phyloP scores from a whole-genome alignment of 2,329 filamentous ascomycete genomes.

The Diaporthe nobilis region DNA sequence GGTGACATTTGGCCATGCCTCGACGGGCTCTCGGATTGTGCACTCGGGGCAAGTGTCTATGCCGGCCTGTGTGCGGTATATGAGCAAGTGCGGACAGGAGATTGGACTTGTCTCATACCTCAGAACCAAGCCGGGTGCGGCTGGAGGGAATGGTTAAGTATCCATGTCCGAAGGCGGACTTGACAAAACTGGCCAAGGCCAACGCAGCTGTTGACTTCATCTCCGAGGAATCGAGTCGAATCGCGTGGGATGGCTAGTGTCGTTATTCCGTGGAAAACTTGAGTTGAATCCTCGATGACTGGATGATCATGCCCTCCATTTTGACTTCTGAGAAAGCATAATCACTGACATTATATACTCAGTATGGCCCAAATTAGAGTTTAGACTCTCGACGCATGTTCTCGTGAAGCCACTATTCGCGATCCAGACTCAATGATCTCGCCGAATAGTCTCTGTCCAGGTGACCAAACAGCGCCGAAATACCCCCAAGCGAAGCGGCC shows the following conservation, averaged over 20 bases:
- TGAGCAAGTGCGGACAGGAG: background rate
- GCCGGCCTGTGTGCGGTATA: constrained; percentile 53
- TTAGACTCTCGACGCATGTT: background rate
- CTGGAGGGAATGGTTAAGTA: constrained; percentile 60
- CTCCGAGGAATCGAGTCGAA: background rate
- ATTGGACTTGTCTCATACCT: constrained; percentile 50
- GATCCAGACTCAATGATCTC: background rate
- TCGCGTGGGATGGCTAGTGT: background rate
- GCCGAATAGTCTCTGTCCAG: background rate
- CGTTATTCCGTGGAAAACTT: background rate
- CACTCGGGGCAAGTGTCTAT: constrained; percentile 68
- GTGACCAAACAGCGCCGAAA: constrained; percentile 21
- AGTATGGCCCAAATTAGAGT: background rate
- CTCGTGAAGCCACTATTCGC: constrained; percentile 11
- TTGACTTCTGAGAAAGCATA: background rate
- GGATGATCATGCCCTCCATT: background rate
- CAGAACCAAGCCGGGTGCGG: constrained; percentile 58
- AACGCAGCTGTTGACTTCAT: constrained; percentile 10
- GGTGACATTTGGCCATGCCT: constrained; percentile 63
- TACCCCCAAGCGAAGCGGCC: constrained; percentile 22
- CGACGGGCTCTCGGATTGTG: constrained; percentile 67
- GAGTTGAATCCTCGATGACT: background rate
- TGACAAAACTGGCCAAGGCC: constrained; percentile 17
- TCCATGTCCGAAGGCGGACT: constrained; percentile 55
- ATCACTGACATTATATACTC: background rate